Evolutionary conservation across 441 rosid species (phyloP).

Genomic region (Gossypium laxum): DNA sequence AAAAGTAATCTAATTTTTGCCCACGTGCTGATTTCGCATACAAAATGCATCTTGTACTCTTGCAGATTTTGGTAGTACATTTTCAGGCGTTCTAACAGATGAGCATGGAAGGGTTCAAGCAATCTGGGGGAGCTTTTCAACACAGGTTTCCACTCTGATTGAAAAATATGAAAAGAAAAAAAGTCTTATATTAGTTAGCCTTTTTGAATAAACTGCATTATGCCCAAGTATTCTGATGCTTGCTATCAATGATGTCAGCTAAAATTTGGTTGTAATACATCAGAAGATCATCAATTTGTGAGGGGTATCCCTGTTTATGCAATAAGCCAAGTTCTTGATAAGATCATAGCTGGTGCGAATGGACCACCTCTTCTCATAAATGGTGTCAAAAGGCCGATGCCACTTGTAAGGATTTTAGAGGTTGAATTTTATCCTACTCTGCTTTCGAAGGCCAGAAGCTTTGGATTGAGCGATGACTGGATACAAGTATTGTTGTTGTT

Average conservation of each 20-base stretch:
- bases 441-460: constrained; percentile 92
- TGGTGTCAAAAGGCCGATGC: constrained; percentile 81
- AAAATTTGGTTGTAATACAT: constrained; percentile 56
- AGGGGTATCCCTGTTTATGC: constrained; percentile 77
- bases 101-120: constrained; percentile 88
- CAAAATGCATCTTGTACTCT: constrained; percentile 12
- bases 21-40: constrained; percentile 9
- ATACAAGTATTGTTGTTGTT: constrained; percentile 46
- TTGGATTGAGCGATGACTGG: constrained; percentile 82
- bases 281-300: constrained; percentile 87
- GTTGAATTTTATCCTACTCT: constrained; percentile 76
- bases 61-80: constrained; percentile 87
- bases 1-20: not conserved
- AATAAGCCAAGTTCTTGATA: constrained; percentile 68
- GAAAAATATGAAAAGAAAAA: not conserved
- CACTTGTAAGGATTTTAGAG: constrained; percentile 79
- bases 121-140: constrained; percentile 95
- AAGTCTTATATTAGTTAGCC: constrained; percentile 11
- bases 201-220: constrained; percentile 11
- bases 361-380: constrained; percentile 74
- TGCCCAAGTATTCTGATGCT: constrained; percentile 11
- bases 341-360: constrained; percentile 57
- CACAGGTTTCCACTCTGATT: constrained; percentile 47
- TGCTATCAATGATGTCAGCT: constrained; percentile 37
- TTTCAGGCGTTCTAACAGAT: constrained; percentile 83